Evolutionary conservation across 176 grass and related monocot genomes (phyloP).

Genomic region (Bonia amplexicaulis): DNA sequence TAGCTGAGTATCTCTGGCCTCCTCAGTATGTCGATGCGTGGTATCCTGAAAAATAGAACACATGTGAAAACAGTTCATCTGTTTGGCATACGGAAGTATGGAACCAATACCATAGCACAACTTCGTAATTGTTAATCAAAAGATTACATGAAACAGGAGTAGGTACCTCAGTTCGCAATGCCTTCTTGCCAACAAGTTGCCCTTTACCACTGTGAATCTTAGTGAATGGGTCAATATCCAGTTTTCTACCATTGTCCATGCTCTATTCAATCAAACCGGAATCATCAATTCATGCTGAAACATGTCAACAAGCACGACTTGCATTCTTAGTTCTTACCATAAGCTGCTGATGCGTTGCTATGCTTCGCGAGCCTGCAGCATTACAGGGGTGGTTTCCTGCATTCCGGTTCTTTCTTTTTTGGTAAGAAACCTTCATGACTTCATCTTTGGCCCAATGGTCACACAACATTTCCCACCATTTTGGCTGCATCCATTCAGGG

Average conservation of each 20-base stretch:
- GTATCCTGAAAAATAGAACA: constrained; percentile 12
- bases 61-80: constrained; percentile 10
- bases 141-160: background rate
- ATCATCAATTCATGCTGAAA: constrained; percentile 21
- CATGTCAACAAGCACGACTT: background rate
- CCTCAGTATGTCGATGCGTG: background rate
- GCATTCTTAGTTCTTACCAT: constrained; percentile 4
- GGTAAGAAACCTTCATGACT: constrained; percentile 39
- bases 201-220: background rate
- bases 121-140: background rate
- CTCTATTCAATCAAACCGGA: constrained; percentile 9
- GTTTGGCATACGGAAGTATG: background rate
- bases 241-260: background rate
- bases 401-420: constrained; percentile 41
- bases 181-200: background rate
- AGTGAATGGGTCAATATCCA: background rate
- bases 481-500: constrained; percentile 39
- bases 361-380: background rate
- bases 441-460: constrained; percentile 48
- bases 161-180: constrained; percentile 15
- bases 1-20: background rate
- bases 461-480: constrained; percentile 49
- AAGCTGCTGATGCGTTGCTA: background rate
- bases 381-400: constrained; percentile 28
- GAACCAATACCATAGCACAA: background rate